phyloP scores from a whole-genome alignment of 805 yeast species.

The Alloascoidea hylecoeti region DNA sequence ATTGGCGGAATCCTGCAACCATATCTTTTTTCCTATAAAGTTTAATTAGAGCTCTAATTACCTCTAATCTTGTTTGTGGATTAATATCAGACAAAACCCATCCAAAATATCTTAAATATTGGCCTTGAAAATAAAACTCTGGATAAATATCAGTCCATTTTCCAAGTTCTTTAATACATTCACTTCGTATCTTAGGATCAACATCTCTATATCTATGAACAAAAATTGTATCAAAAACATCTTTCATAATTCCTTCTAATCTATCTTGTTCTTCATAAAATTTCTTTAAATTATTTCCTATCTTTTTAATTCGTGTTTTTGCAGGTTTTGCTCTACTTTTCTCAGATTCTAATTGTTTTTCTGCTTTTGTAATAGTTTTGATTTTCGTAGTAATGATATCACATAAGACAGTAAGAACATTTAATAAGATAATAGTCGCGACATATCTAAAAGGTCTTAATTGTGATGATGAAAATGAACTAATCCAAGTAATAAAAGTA shows the following conservation, averaged over 20 bases:
- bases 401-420: slow-evolving; percentile 49
- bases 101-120: slow-evolving; percentile 66
- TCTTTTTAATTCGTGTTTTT: slow-evolving; percentile 15
- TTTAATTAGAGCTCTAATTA: slow-evolving; percentile 36
- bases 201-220: slow-evolving; percentile 71
- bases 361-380: slow-evolving; percentile 21
- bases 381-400: slow-evolving; percentile 24
- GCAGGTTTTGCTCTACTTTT: slow-evolving; percentile 14
- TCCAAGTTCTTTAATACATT: slow-evolving; percentile 51
- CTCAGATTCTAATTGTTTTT: slow-evolving; percentile 22
- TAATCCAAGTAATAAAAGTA: slow-evolving; percentile 59
- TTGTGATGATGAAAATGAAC: slow-evolving; percentile 54
- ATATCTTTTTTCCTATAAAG: slow-evolving; percentile 29
- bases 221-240: slow-evolving; percentile 52
- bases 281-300: slow-evolving; percentile 28
- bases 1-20: slow-evolving; percentile 59
- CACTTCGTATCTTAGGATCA: slow-evolving; percentile 57
- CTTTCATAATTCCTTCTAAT: slow-evolving; percentile 42
- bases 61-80: slow-evolving; percentile 48
- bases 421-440: slow-evolving; percentile 43
- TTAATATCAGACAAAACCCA: slow-evolving; percentile 73
- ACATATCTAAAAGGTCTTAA: slow-evolving; percentile 59
- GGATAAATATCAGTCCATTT: slow-evolving; percentile 62
- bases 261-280: slow-evolving; percentile 37
- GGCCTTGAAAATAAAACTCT: slow-evolving; percentile 52